Evolutionary conservation across 208 protist species (phyloP).

Genomic region (Leishmania martiniquensis): DNA sequence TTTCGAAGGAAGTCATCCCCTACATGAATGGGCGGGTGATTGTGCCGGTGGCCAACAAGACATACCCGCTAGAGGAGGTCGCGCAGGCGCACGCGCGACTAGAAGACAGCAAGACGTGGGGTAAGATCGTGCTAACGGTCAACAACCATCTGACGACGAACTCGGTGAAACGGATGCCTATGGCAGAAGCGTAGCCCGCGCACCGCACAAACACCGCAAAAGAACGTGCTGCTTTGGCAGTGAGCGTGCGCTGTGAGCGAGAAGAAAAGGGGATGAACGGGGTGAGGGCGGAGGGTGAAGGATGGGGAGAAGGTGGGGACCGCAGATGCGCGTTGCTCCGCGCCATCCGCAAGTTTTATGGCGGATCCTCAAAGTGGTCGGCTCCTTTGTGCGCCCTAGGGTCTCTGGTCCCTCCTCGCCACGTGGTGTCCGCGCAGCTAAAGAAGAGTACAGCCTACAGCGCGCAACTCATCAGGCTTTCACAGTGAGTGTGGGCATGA

Average conservation of each 20-base stretch:
- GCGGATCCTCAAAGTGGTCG: too few relatives aligned
- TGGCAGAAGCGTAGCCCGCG: background rate
- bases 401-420: background rate
- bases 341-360: background rate
- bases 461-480: background rate
- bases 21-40: slow-evolving; percentile 58
- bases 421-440: background rate
- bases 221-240: background rate
- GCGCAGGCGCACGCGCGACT: slow-evolving; percentile 59
- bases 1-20: slow-evolving; percentile 66
- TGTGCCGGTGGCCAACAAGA: slow-evolving; percentile 63
- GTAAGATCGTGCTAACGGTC: slow-evolving; percentile 72
- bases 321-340: background rate
- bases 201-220: background rate
- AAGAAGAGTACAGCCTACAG: background rate
- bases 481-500: background rate
- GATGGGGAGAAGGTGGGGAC: background rate
- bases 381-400: background rate
- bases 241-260: background rate
- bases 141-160: slow-evolving; percentile 11
- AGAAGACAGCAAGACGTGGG: slow-evolving; percentile 59
- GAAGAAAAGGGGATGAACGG: background rate
- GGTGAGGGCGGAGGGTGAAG: background rate
- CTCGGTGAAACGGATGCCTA: background rate
- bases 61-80: slow-evolving; percentile 73